These are phyloP conservation scores for Xylaria grammica DNA, from an alignment of 495 filamentous ascomycete species.

Conservation along the genomic window DNA sequence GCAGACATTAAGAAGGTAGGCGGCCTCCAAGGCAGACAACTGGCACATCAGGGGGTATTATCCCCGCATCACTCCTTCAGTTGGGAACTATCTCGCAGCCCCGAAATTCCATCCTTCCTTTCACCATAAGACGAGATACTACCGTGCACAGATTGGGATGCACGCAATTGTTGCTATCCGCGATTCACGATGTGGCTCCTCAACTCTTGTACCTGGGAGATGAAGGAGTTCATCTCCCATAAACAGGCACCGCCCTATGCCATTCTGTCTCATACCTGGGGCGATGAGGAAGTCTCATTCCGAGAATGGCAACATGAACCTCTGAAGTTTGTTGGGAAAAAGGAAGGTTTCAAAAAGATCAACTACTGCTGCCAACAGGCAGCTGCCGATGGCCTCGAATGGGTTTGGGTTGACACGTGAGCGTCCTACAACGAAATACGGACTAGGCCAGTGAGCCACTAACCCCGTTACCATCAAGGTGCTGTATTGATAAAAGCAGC, in stretches of 20 bases:
- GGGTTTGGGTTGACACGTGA: constrained; percentile 45
- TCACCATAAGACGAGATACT: neutral
- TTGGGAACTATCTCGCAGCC: neutral
- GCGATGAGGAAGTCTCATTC: constrained; percentile 29
- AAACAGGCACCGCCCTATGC: constrained; percentile 29
- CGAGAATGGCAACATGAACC: constrained; percentile 25
- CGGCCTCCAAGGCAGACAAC: no score
- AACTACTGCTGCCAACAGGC: constrained; percentile 35
- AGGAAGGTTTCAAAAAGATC: constrained; percentile 37
- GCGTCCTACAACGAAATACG: neutral
- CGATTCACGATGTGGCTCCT: constrained; percentile 23
- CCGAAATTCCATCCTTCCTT: neutral
- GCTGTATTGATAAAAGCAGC: constrained; percentile 47
- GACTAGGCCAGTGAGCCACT: neutral
- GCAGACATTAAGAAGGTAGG: no score
- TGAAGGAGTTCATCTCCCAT: constrained; percentile 27
- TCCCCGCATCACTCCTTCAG: neutral
- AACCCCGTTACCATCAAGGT: constrained; percentile 23
- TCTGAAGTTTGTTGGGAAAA: constrained; percentile 8
- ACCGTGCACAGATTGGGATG: neutral
- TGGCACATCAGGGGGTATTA: no score
- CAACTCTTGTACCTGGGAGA: constrained; percentile 21
- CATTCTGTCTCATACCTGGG: constrained; percentile 41
- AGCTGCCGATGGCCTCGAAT: constrained; percentile 32
- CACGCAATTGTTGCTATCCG: neutral